Evolutionary conservation across 805 yeast species (phyloP).

Genomic region (Zygotorulaspora florentina): DNA sequence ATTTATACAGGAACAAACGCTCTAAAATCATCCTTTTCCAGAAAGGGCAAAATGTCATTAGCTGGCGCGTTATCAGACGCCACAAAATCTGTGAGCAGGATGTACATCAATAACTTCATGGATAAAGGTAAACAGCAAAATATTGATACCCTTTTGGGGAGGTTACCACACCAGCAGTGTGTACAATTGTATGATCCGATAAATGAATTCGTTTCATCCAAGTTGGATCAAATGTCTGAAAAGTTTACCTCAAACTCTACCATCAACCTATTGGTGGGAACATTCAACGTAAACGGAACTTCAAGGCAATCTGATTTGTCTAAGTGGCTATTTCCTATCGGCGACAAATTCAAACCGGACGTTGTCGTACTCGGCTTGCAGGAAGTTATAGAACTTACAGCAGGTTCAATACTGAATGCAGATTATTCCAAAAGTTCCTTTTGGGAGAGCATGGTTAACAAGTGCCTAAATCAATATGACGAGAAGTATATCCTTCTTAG

Average conservation of each 20-base stretch:
- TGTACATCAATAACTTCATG: conserved; percentile 93
- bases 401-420: conserved; percentile 83
- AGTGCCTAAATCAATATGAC: conserved; percentile 53
- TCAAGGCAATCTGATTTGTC: conserved; percentile 52
- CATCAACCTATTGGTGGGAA: conserved; percentile 70
- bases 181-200: conserved; percentile 85
- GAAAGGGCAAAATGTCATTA: conserved; percentile 92
- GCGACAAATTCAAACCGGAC: conserved; percentile 58
- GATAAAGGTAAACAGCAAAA: conserved; percentile 89
- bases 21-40: conserved; percentile 84
- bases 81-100: conserved; percentile 89
- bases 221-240: conserved; percentile 41
- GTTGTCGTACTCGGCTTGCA: conserved; percentile 87
- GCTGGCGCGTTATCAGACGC: conserved; percentile 98
- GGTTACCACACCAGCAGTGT: conserved; percentile 62
- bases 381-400: conserved; percentile 88
- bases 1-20: conserved; percentile 98
- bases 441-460: conserved; percentile 70
- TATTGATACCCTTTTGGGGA: conserved; percentile 81
- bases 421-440: conserved; percentile 71
- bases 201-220: conserved; percentile 71
- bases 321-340: conserved; percentile 79
- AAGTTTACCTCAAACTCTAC: conserved; percentile 58
- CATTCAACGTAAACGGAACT: conserved; percentile 83
- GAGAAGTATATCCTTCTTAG: conserved; percentile 61